Evolutionary conservation across 352 stramenopile species (phyloP), one percentile per base, ranked within the genome.

Genomic region (Plasmopara halstedii): DNA sequence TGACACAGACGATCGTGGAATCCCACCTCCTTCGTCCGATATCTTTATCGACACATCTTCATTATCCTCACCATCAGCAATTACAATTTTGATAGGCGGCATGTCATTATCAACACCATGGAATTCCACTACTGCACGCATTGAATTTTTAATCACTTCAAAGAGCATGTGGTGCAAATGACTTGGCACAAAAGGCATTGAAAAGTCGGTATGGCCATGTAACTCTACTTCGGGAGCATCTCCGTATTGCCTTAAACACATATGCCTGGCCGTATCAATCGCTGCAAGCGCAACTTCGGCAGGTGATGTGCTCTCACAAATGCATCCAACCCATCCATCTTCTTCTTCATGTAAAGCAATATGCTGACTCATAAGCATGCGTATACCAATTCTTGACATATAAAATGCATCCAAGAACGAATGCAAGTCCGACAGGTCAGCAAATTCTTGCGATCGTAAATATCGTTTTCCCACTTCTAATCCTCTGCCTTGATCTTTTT

Each of bases 21-120:
- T 99, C 41, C 97, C 97, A 35, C 97, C 97, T 25, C 97, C 97
- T 73, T 99, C 96, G 66, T 99, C 97, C 44, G 86, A 97, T 41
- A 99, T 96, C 78, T 99, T 99, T 46, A 99, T 98, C 33, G 98
- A 97, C 29, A 98, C 88, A 68, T 99, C 97, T 68, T 99, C 95
- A 60, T 99, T 99, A 46, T 98, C 87, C 45, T 98, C 92, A 49
- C 96, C 96, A 64, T 99, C 97, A 0, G 97, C 97, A 69, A 99
- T 99, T 29, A 99, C 91, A 46, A 99, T 96, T 54, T 98, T 97
- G 44, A 99, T 98, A 11, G 95, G 89, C 20, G 97, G 96, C 83
- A 98, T 98, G 36, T 98, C 88, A 23, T 96, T 96, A 58, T 99
- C 95, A 8, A 98, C 76, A 14, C 94, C 95, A 55, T 99, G 95